A percentile compares a stretch with the other conserved stretches of the same genome.
phyloP scores from a whole-genome alignment of 2,329 filamentous ascomycete species.

The Pleochaeta shiraiana region DNA sequence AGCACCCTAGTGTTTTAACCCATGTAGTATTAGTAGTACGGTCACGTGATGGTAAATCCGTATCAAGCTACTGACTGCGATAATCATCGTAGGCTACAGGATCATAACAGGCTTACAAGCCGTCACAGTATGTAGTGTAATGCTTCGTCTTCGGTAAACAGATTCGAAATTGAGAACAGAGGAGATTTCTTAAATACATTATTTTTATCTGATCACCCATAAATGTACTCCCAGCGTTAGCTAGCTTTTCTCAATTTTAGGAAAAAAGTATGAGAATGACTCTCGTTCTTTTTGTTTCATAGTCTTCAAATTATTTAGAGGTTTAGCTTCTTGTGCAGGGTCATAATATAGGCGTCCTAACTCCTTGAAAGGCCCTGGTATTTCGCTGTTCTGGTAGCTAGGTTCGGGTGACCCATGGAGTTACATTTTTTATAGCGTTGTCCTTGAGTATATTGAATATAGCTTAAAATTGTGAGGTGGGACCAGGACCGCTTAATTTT shows the following conservation, averaged over 20 bases:
- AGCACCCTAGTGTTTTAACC: no score
- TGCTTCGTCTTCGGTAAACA: neutral
- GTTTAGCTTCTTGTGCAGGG: neutral
- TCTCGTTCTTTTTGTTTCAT: conserved; percentile 3
- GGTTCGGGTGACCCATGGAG: neutral
- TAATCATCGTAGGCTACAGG: no score
- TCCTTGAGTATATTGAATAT: neutral
- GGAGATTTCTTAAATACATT: neutral
- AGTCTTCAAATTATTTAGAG: neutral
- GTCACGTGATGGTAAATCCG: no score
- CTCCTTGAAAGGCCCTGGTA: neutral
- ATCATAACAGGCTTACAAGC: no score
- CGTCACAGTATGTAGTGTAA: neutral
- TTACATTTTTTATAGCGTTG: neutral
- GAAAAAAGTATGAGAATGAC: neutral
- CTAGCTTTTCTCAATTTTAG: neutral
- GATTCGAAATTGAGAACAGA: neutral
- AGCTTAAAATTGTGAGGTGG: neutral
- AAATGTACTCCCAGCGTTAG: neutral
- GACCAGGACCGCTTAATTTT: neutral
- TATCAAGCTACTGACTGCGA: no score
- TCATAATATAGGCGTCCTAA: neutral
- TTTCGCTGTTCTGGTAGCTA: neutral
- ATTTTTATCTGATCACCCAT: neutral
- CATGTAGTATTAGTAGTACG: no score